Evolutionary conservation across 1,284 basidiomycete genomes (phyloP).

Genomic region (Ceratobasidium sp.): DNA sequence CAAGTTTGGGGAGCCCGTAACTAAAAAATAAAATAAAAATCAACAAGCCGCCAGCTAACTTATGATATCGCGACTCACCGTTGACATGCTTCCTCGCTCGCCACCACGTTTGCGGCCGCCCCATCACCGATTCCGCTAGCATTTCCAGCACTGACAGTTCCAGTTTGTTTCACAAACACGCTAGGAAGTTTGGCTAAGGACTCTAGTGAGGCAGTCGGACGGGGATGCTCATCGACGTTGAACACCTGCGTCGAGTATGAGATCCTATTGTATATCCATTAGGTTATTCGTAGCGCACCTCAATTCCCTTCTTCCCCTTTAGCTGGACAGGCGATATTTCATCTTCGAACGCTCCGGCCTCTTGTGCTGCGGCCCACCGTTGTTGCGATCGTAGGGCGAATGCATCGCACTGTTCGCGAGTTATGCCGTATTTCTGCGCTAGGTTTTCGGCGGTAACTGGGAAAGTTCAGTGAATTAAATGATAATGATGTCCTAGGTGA

Average conservation of each 20-base stretch:
- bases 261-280: slow-evolving; percentile 41
- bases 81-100: slow-evolving; percentile 59
- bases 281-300: background rate
- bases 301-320: slow-evolving; percentile 54
- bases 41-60: background rate
- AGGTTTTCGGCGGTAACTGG: slow-evolving; percentile 64
- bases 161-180: slow-evolving; percentile 61
- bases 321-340: slow-evolving; percentile 62
- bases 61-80: slow-evolving; percentile 40
- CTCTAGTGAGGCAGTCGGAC: slow-evolving; percentile 58
- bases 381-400: slow-evolving; percentile 64
- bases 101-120: slow-evolving; percentile 64
- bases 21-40: background rate
- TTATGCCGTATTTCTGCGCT: slow-evolving; percentile 62
- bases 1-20: slow-evolving; percentile 60
- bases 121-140: slow-evolving; percentile 65
- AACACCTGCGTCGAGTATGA: slow-evolving; percentile 47
- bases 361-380: slow-evolving; percentile 62
- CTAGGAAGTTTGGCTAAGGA: slow-evolving; percentile 58
- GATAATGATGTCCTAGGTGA: background rate
- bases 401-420: slow-evolving; percentile 61
- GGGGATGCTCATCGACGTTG: slow-evolving; percentile 62
- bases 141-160: slow-evolving; percentile 63
- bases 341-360: slow-evolving; percentile 58
- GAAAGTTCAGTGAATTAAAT: background rate